phyloP scores from a whole-genome alignment of 2,329 filamentous ascomycete genomes.

The Verticillium nubilum region DNA sequence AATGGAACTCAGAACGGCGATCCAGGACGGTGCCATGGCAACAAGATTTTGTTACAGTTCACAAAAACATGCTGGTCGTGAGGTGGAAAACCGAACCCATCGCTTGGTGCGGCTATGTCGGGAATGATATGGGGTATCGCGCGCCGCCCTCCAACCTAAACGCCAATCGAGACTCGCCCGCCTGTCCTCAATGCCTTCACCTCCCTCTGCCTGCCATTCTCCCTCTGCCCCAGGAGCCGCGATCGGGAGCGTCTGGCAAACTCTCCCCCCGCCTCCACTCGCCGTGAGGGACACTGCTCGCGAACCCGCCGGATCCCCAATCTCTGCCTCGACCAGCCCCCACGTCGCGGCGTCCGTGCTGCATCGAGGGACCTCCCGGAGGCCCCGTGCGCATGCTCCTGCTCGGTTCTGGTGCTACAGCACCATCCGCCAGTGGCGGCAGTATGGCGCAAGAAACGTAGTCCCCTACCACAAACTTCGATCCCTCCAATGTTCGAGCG shows the following conservation, averaged over 20 bases:
- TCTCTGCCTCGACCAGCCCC: slow-evolving; percentile 27
- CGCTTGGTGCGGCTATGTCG: not conserved
- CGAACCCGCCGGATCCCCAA: slow-evolving; percentile 29
- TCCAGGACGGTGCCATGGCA: not conserved
- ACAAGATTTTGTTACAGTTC: not conserved
- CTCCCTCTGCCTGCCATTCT: slow-evolving; percentile 12
- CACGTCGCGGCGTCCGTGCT: slow-evolving; percentile 5
- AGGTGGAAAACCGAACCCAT: not conserved
- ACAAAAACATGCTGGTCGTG: not conserved
- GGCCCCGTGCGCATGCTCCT: not conserved
- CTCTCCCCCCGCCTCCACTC: slow-evolving; percentile 65
- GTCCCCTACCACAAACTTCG: slow-evolving; percentile 82
- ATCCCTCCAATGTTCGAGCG: slow-evolving; percentile 62
- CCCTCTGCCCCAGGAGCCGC: slow-evolving; percentile 37
- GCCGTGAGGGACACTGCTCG: slow-evolving; percentile 39
- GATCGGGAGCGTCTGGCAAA: slow-evolving; percentile 40
- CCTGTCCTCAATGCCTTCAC: not conserved
- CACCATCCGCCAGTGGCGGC: slow-evolving; percentile 68
- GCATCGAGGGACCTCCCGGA: not conserved
- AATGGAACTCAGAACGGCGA: slow-evolving; percentile 2
- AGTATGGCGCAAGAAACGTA: slow-evolving; percentile 80
- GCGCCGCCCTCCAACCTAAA: not conserved
- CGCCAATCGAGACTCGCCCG: not conserved
- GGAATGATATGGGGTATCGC: not conserved
- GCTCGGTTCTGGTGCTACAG: slow-evolving; percentile 59